A percentile compares a stretch with the other conserved stretches of the same genome.
These are phyloP conservation scores for Fusarium marasasianum DNA, from an alignment of 2,329 filamentous ascomycete genomes.

Conservation along the genomic window DNA sequence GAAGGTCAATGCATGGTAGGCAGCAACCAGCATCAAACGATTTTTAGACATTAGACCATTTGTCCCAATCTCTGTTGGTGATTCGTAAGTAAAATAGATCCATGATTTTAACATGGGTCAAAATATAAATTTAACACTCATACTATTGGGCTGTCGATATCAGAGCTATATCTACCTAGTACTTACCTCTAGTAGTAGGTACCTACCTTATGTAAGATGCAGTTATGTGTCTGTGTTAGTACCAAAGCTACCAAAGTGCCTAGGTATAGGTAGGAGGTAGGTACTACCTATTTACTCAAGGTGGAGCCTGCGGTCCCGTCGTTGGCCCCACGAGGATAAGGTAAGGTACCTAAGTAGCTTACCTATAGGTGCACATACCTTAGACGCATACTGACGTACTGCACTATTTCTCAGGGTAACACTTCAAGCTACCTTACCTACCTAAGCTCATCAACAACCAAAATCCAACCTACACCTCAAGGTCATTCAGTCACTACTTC, in stretches of 20 bases:
- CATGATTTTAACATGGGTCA: background rate
- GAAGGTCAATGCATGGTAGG: constrained; percentile 15
- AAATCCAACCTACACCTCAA: constrained; percentile 3
- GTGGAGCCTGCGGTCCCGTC: constrained; percentile 4
- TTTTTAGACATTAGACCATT: background rate
- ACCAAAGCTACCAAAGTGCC: no score
- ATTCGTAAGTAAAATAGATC: background rate
- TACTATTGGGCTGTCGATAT: background rate
- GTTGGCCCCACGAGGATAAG: background rate
- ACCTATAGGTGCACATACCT: no score
- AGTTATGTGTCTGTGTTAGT: no score
- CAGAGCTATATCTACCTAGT: background rate
- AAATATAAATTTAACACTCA: background rate
- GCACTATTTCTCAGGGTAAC: constrained; percentile 24
- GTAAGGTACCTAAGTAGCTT: background rate
- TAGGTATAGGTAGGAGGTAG: no score
- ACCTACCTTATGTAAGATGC: no score
- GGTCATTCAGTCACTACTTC: background rate
- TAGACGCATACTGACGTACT: constrained; percentile 38
- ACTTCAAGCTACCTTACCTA: background rate
- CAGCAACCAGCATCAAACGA: constrained; percentile 4
- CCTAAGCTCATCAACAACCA: constrained; percentile 11
- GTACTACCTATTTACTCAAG: background rate
- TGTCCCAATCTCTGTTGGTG: background rate
- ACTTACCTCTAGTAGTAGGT: background rate